Evolutionary conservation across 2,329 filamentous ascomycete genomes (phyloP), one percentile per base, ranked within the genome.

Genomic region (Colletotrichum sp.): DNA sequence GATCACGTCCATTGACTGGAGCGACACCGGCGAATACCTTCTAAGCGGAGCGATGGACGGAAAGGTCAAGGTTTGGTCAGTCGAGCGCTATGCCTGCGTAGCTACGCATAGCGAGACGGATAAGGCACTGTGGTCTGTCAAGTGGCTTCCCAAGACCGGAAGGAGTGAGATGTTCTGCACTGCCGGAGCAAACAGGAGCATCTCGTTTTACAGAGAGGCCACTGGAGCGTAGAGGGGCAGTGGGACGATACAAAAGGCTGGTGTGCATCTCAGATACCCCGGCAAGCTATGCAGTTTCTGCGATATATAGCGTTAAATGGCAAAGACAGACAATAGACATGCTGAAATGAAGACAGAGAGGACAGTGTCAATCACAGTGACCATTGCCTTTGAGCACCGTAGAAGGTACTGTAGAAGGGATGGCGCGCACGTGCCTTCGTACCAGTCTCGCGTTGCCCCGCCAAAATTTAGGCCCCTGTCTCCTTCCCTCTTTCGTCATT

Each of bases 41-140:
- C 89, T 98, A 4, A 97, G 94, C 81, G 95, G 95, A 64, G 93
- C 94, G 2, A 95, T 97, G 83, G 96, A 98, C 82, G 96, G 97
- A 48, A 98, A 98, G 84, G 95, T 94, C 76, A 98, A 98, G 85
- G 94, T 98, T 34, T 99, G 97, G 97, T 96, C 95, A 34, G 91
- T 98, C 75, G 96, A 98, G 80, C 91, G 93, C 38, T 91, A 92
- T 72, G 89, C 90, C 6, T 98, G 97, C 82, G 97, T 99, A 60
- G 96, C 96, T 15, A 99, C 97, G 12, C 95, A 98, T 83, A 96
- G 94, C 73, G 96, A 98, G 86, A 96, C 95, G 8, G 96, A 96
- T 78, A 94, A 94, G 84, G 91, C 93, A 0, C 83, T 98, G 4
- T 98, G 96, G 94, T 91, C 92, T 70, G 95, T 96, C 32, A 93